Percentiles rank a stretch among this genome's conserved stretches.
These are phyloP conservation scores for Neurospora africana DNA, from an alignment of 495 filamentous ascomycete species.

Conservation along the genomic window DNA sequence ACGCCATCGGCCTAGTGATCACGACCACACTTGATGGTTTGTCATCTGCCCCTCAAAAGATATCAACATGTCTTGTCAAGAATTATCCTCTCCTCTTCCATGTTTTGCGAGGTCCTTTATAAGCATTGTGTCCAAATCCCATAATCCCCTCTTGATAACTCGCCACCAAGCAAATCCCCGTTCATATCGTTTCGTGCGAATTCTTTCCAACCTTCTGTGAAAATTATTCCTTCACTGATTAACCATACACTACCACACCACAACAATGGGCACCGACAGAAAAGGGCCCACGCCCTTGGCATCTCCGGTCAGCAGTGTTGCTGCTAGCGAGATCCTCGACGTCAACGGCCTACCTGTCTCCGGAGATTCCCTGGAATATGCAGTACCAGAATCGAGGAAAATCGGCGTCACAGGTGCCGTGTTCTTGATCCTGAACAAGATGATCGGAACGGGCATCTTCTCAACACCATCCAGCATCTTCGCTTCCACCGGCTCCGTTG, in stretches of 20 bases:
- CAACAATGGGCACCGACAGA: background rate
- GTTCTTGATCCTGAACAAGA: slow-evolving; percentile 47
- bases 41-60: background rate
- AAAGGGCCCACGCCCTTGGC: background rate
- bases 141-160: background rate
- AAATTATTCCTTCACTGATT: background rate
- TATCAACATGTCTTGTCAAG: background rate
- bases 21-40: background rate
- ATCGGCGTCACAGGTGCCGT: slow-evolving; percentile 42
- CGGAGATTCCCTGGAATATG: slow-evolving; percentile 3
- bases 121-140: background rate
- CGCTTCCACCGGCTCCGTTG: slow-evolving; percentile 32
- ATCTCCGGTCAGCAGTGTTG: slow-evolving; percentile 3
- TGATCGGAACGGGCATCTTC: slow-evolving; percentile 47
- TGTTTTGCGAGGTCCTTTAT: background rate
- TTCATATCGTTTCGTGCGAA: background rate
- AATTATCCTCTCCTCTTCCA: background rate
- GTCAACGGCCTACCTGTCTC: background rate
- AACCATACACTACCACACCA: background rate
- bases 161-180: background rate
- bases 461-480: slow-evolving; percentile 35
- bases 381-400: slow-evolving; percentile 33
- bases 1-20: slow-evolving; percentile 8
- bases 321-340: slow-evolving; percentile 7
- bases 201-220: background rate